phyloP scores from a whole-genome alignment of 2,329 filamentous ascomycete genomes.

The Didymella exigua region DNA sequence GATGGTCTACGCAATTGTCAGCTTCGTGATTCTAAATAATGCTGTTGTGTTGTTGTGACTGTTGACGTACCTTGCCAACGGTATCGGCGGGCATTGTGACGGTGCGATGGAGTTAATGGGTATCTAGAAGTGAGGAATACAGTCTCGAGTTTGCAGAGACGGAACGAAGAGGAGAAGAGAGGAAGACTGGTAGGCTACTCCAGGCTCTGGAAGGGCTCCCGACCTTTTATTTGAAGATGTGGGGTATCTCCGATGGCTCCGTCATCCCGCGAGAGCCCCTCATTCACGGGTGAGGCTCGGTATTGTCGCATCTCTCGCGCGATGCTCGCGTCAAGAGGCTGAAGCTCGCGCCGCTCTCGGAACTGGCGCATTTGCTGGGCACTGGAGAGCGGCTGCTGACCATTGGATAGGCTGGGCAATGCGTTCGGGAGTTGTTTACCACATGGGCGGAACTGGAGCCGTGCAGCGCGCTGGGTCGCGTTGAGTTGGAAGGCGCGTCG shows the following conservation, averaged over 20 bases:
- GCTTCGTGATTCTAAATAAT: conserved; percentile 1
- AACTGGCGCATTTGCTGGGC: conserved; percentile 3
- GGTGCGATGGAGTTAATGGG: conserved; percentile 17
- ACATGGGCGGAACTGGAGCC: conserved; percentile 19
- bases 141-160: conserved; percentile 9
- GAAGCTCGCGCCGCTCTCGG: conserved; percentile 29
- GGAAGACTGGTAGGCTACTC: conserved; percentile 16
- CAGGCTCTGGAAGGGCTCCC: conserved; percentile 28
- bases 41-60: conserved; percentile 1
- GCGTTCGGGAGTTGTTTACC: conserved; percentile 27
- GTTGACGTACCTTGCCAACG: conserved; percentile 16
- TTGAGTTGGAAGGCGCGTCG: conserved; percentile 11
- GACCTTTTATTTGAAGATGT: conserved; percentile 30
- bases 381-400: conserved; percentile 9
- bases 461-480: conserved; percentile 12
- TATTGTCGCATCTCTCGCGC: conserved; percentile 23
- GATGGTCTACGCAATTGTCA: conserved; percentile 69
- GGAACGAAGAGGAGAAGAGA: conserved; percentile 17
- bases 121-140: conserved; percentile 21
- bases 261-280: conserved; percentile 28
- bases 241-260: conserved; percentile 22
- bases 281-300: conserved; percentile 32
- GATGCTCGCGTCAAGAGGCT: conserved; percentile 34
- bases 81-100: conserved; percentile 16
- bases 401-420: conserved; percentile 16